phyloP scores from a whole-genome alignment of 2,329 filamentous ascomycete genomes.

The Alternaria sp. region DNA sequence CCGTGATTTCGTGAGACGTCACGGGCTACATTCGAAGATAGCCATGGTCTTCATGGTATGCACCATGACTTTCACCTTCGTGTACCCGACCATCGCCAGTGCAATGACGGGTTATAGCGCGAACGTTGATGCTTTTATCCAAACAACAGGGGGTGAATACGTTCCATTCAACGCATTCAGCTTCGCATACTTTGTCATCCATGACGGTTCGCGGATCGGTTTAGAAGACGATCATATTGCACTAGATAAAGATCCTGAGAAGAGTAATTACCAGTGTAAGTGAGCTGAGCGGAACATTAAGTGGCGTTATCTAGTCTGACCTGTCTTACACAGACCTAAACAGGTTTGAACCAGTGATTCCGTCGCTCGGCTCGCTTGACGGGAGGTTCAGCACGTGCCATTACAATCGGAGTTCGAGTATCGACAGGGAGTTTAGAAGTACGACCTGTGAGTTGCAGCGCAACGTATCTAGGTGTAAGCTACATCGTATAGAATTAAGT shows the following conservation, averaged over 20 bases:
- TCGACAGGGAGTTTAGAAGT: no score
- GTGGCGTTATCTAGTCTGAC: neutral
- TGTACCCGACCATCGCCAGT: conserved; percentile 29
- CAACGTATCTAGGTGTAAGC: neutral
- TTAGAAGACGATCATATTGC: conserved; percentile 8
- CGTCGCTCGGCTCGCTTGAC: neutral
- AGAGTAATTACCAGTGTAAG: neutral
- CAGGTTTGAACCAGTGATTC: neutral
- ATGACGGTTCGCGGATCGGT: conserved; percentile 26
- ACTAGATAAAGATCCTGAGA: neutral
- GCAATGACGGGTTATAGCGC: conserved; percentile 33
- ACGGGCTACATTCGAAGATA: conserved; percentile 21
- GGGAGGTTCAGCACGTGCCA: neutral
- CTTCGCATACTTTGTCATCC: conserved; percentile 18
- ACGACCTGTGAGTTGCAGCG: neutral
- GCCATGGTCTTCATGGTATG: conserved; percentile 33
- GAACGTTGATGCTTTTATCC: conserved; percentile 18
- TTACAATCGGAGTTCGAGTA: no score
- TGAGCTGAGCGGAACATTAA: neutral
- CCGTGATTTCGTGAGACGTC: conserved; percentile 17
- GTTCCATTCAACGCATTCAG: conserved; percentile 19
- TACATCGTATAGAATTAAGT: neutral
- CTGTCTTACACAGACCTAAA: neutral
- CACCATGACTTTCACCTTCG: conserved; percentile 26
- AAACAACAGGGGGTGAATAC: conserved; percentile 11